phyloP scores from a whole-genome alignment of 2,329 filamentous ascomycete genomes.

The Plectosphaerella cucumerina region DNA sequence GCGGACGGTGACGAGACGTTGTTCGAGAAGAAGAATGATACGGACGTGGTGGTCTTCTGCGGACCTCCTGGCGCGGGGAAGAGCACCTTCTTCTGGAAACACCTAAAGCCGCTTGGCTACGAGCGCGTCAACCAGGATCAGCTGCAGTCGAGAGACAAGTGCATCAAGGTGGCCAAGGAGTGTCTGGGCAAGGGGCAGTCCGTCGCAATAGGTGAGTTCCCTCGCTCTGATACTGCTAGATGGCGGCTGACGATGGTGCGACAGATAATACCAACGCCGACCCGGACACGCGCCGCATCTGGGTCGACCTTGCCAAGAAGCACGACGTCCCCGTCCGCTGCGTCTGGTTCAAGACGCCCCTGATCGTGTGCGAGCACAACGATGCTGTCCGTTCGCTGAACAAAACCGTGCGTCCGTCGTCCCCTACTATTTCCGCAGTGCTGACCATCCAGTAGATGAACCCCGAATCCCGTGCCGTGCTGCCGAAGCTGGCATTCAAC shows the following conservation, averaged over 20 bases:
- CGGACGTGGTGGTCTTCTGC: conserved; percentile 80
- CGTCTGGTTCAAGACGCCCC: conserved; percentile 73
- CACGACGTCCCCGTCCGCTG: conserved; percentile 74
- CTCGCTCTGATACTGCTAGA: not conserved
- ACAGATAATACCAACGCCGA: conserved; percentile 96
- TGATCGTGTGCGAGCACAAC: conserved; percentile 77
- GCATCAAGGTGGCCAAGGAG: conserved; percentile 67
- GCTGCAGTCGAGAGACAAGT: conserved; percentile 69
- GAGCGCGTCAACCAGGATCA: conserved; percentile 86
- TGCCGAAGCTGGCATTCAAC: conserved; percentile 78
- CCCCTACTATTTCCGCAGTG: not conserved
- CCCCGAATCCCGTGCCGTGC: conserved; percentile 68
- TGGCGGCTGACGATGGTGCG: not conserved
- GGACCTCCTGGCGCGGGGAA: conserved; percentile 90
- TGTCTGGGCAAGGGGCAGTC: conserved; percentile 61
- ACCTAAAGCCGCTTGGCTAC: conserved; percentile 75
- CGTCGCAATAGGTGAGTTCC: conserved; percentile 69
- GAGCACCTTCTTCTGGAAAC: conserved; percentile 81
- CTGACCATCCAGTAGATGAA: conserved; percentile 55
- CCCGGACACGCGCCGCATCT: conserved; percentile 68
- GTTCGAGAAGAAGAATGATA: conserved; percentile 56
- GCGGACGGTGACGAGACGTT: not conserved
- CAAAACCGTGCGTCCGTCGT: conserved; percentile 22
- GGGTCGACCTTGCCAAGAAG: conserved; percentile 71
- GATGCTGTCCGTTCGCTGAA: conserved; percentile 75